Base-by-base conservation (phyloP, 345 rosid species). In the Pelargonium nanum region DNA sequence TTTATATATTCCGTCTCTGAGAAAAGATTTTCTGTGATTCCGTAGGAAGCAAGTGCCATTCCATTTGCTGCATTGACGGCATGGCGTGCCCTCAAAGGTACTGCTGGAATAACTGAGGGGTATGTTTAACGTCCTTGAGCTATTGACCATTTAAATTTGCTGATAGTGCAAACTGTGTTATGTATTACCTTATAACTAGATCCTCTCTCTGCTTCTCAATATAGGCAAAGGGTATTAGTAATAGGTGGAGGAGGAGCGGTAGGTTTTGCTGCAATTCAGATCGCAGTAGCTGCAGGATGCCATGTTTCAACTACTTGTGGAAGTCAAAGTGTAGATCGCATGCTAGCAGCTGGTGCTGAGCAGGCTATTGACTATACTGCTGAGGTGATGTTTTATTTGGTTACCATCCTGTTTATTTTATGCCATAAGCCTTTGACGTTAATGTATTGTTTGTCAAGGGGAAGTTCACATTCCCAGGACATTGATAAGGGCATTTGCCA, bases 21-120 rank as follows among this genome's bases (percentile, higher is more conserved):
- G 0, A 30, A n/a, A 30, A 30, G 15, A 24, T 44, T 26, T 48
- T 56, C 21, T 69, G 52, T 51, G 50, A 58, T 62, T 65, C 17
- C 85, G 64, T 66, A 87, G 98, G 95, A 92, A 71, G 98, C 96
- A 56, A 82, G 95, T 63, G 91, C 84, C 23, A 85, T 92, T 69
- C 96, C 96, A 68, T 92, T 92, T 77, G 96, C 98, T 55, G 91
- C 98, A 2, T 74, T 92, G 70, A 92, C 98, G 59, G 96, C 98
- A 62, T 92, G 98, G 98, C 86, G 96, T 59, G 98, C 88, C 72
- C 74, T 92, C 64, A 86, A 81, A 75, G 75, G 86, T 65, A 85
- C 93, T 63, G 98, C 98, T 57, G 80, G 98, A 78, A 82, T 89
- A 63, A 65, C 75, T 56, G 91, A 85, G 71, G 98, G 96, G 98